Base-by-base conservation (phyloP, 164 flowering plant genomes). In the Cinnamomum chago region DNA sequence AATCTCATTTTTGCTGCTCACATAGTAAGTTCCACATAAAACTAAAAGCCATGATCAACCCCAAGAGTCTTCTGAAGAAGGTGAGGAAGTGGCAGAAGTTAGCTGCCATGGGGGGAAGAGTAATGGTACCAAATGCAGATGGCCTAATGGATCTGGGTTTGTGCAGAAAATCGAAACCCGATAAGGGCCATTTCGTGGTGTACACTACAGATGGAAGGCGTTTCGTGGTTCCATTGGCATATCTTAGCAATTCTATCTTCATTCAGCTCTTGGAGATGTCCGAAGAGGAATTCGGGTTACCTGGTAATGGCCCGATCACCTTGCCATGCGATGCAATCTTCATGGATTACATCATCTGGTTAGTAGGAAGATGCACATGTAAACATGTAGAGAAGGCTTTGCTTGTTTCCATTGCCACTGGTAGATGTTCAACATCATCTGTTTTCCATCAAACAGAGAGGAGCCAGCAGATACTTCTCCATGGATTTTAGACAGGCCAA, bases 181-280 rank as follows among this genome's bases (percentile, higher is more conserved):
- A 58, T 7, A 73, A 76, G 60, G 81, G 84, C 13, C 79, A 73
- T 65, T 80, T 77, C 55, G 76, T 78, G 0, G 73, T 77, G 25
- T 82, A 82, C 58, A 66, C 81, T 1, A 20, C 23, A 12, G 85
- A 82, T 71, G 60, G 75, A 35, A 78, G 69, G 27, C 69, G 80
- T 17, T 81, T 78, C 35, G 69, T 76, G 74, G 28, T 81, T 73
- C 83, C 83, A 0, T 71, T 81, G 60, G 40, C 18, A n/a, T 81
- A 72, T 72, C 76, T 77, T 3, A 58, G 12, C 22, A 25, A 20
- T 30, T 52, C 58, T 17, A 70, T 78, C 9, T 70, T 81, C 40
- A 70, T 22, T 20, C 75, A 81, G 75, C 73, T 81, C 2, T 55
- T 78, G 12, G 35, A 58, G 30, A 72, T 81, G 68, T 50, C 80